Conservation (phyloP, 1,139 yeast species). For the Candida sojae region DNA sequence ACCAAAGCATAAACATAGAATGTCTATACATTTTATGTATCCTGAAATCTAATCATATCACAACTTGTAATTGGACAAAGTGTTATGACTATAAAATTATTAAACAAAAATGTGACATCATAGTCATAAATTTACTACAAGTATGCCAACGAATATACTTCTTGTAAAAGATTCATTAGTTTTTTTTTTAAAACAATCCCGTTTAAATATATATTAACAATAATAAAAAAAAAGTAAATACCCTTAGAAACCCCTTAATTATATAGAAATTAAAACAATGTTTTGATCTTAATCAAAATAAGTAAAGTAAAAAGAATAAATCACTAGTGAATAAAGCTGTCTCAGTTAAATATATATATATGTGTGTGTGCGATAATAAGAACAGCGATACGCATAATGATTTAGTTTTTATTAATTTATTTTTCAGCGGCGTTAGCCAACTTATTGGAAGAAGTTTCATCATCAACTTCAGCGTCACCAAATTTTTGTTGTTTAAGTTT, state of each 20-base stretch:
- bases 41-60: too few species aligned
- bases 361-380: slow-evolving; percentile 3
- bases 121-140: too few species aligned
- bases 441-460: slow-evolving; percentile 6
- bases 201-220: neutral
- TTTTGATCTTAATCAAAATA: neutral
- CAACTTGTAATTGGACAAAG: too few species aligned
- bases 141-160: too few species aligned
- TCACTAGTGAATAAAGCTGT: neutral
- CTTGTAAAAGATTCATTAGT: neutral
- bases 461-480: slow-evolving; percentile 16
- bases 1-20: too few species aligned
- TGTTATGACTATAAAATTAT: too few species aligned
- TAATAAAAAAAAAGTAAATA: neutral
- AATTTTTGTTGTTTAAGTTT: slow-evolving; percentile 31
- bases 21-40: too few species aligned
- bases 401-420: neutral
- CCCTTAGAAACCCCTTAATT: slow-evolving; percentile 5
- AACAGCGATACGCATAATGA: neutral
- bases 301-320: neutral
- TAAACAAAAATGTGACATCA: too few species aligned
- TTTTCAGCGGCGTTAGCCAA: slow-evolving; percentile 1
- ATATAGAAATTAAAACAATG: slow-evolving; percentile 4
- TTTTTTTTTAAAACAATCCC: neutral
- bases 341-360: slow-evolving; percentile 8